Conservation (phyloP, 345 rosid species). For the Viola odorata region DNA sequence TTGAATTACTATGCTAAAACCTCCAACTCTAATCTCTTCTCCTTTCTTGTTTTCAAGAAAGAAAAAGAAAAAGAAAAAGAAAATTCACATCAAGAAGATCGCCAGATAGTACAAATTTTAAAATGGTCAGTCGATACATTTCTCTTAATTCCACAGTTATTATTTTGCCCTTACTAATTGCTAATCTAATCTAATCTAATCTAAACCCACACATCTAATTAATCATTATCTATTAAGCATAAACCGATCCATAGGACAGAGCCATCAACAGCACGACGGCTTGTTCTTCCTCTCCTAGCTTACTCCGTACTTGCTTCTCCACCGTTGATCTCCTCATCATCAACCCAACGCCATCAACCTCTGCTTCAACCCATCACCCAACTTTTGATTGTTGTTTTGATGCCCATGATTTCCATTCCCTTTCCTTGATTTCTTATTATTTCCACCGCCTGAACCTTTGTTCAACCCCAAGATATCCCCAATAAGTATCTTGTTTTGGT, state of each 20-base stretch:
- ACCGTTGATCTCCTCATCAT: constrained; percentile 39
- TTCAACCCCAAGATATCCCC: constrained; percentile 42
- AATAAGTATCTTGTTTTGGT: no score
- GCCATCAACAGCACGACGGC: constrained; percentile 93
- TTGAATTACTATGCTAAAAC: neutral
- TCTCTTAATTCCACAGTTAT: neutral
- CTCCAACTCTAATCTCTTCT: neutral
- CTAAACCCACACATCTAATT: neutral
- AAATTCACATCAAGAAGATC: neutral
- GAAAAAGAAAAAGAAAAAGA: neutral
- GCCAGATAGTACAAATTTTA: no score
- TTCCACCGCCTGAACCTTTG: constrained; percentile 32
- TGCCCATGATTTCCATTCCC: constrained; percentile 5
- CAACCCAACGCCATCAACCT: constrained; percentile 54
- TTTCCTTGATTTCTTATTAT: constrained; percentile 47
- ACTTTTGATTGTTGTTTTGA: constrained; percentile 3
- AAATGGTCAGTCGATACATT: constrained; percentile 7
- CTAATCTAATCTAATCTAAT: neutral
- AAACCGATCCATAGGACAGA: constrained; percentile 70
- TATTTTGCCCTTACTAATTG: constrained; percentile 4
- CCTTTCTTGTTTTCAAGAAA: neutral
- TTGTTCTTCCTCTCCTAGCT: constrained; percentile 83
- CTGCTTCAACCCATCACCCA: constrained; percentile 59
- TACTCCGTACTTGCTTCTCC: constrained; percentile 50
- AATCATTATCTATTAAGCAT: constrained; percentile 26